Percentiles rank a stretch among this genome's conserved stretches.
Evolutionary conservation across 345 rosid species (phyloP).

Genomic region (Adansonia digitata): DNA sequence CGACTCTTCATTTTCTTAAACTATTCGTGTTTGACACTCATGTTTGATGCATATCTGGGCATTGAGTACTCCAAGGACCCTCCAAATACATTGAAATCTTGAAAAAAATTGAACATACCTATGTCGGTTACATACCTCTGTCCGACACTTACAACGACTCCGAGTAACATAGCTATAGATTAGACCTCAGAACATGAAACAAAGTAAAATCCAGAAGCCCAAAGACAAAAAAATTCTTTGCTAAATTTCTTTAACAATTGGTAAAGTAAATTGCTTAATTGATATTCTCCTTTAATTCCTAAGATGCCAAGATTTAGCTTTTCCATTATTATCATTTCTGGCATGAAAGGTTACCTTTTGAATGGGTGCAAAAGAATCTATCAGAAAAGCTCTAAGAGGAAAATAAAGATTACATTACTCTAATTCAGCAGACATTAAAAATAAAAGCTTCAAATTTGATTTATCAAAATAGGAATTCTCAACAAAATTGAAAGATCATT

Average conservation of each 20-base stretch:
- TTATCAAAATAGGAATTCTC: neutral
- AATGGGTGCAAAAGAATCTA: neutral
- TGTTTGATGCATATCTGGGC: too few species aligned
- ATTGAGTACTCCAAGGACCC: too few species aligned
- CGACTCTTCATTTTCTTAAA: too few species aligned
- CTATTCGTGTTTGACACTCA: too few species aligned
- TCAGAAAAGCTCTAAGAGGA: neutral
- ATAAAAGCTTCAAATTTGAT: neutral
- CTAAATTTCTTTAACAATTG: neutral
- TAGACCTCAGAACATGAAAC: constrained; percentile 1
- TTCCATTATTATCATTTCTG: neutral
- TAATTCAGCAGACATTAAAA: neutral
- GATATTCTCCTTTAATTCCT: neutral
- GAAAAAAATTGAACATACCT: too few species aligned
- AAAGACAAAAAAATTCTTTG: neutral
- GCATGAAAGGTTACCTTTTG: neutral
- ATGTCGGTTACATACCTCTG: too few species aligned
- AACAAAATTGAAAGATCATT: neutral
- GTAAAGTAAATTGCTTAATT: neutral
- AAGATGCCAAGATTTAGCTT: neutral
- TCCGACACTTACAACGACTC: too few species aligned
- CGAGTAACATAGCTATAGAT: too few species aligned
- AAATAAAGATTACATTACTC: neutral
- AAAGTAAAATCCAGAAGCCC: neutral
- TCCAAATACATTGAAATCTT: too few species aligned